Percentiles rank a stretch among this genome's conserved stretches.
These are phyloP conservation scores for Cryptosporidium muris DNA, from an alignment of 169 alveolate species.

Conservation along the genomic window DNA sequence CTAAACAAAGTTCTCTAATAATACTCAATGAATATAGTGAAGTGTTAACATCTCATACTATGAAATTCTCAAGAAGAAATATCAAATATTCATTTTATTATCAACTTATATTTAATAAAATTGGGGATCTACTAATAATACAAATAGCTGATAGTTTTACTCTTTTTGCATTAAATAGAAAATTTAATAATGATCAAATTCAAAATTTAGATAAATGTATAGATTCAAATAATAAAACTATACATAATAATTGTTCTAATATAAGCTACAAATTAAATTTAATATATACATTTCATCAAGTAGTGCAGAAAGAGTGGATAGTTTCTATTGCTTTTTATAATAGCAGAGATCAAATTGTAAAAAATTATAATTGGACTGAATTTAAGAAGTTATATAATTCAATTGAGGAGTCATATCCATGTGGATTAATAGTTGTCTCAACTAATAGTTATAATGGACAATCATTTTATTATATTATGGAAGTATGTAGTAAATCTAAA, in stretches of 20 bases:
- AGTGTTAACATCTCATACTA: too few relatives aligned
- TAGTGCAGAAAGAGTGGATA: slow-evolving; percentile 65
- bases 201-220: neutral
- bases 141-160: slow-evolving; percentile 50
- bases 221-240: neutral
- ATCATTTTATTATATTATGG: slow-evolving; percentile 35
- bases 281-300: slow-evolving; percentile 37
- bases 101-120: slow-evolving; percentile 1
- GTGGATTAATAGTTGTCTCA: slow-evolving; percentile 42
- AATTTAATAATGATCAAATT: neutral
- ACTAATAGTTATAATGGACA: slow-evolving; percentile 36
- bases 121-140: slow-evolving; percentile 33
- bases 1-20: too few relatives aligned
- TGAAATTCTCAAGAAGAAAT: slow-evolving; percentile 9
- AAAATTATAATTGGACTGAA: neutral
- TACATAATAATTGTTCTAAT: neutral
- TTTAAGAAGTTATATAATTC: slow-evolving; percentile 6
- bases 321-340: slow-evolving; percentile 19
- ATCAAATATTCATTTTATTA: slow-evolving; percentile 15
- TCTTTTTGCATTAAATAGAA: slow-evolving; percentile 1
- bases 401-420: slow-evolving; percentile 16
- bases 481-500: slow-evolving; percentile 25
- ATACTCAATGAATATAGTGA: too few relatives aligned
- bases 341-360: neutral
- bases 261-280: slow-evolving; percentile 2